Evolutionary conservation across 208 protist genomes (phyloP).

Genomic region (Trypanosoma brucei): DNA sequence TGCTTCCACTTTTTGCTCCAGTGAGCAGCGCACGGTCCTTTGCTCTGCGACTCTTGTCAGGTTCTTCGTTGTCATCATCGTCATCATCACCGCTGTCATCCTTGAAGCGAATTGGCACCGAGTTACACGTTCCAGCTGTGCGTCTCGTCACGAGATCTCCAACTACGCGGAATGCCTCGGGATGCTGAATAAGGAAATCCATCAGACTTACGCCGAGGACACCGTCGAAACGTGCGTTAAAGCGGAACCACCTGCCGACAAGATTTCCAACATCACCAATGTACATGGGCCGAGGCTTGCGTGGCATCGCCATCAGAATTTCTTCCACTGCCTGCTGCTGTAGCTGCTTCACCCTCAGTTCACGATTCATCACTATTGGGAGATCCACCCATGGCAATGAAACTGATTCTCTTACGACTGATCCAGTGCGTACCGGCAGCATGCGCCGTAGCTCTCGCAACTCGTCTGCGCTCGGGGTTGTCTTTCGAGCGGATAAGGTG

Average conservation of each 20-base stretch:
- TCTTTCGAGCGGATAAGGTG: conserved; percentile 28
- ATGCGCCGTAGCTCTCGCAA: conserved; percentile 31
- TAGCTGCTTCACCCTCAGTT: conserved; percentile 40
- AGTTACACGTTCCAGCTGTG: conserved; percentile 53
- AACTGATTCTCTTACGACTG: conserved; percentile 19
- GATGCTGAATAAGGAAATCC: conserved; percentile 66
- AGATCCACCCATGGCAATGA: conserved; percentile 46
- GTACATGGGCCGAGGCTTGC: conserved; percentile 70
- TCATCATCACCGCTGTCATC: conserved; percentile 35
- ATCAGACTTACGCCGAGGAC: conserved; percentile 61
- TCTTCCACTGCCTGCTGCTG: conserved; percentile 61
- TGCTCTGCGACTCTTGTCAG: conserved; percentile 39
- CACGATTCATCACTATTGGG: conserved; percentile 46
- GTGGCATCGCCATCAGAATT: conserved; percentile 85
- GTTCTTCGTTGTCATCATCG: conserved; percentile 32
- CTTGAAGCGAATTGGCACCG: conserved; percentile 75
- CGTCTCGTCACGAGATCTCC: conserved; percentile 69
- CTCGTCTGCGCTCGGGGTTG: conserved; percentile 3
- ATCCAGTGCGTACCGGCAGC: conserved; percentile 37
- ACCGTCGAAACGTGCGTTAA: conserved; percentile 81
- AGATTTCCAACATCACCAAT: conserved; percentile 83
- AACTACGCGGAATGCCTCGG: conserved; percentile 59
- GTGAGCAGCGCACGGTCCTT: conserved; percentile 70
- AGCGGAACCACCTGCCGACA: conserved; percentile 80
- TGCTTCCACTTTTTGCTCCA: conserved; percentile 21